These are phyloP conservation scores for Cladosporium sp. DNA, from an alignment of 2,329 filamentous ascomycete genomes.

Conservation along the genomic window DNA sequence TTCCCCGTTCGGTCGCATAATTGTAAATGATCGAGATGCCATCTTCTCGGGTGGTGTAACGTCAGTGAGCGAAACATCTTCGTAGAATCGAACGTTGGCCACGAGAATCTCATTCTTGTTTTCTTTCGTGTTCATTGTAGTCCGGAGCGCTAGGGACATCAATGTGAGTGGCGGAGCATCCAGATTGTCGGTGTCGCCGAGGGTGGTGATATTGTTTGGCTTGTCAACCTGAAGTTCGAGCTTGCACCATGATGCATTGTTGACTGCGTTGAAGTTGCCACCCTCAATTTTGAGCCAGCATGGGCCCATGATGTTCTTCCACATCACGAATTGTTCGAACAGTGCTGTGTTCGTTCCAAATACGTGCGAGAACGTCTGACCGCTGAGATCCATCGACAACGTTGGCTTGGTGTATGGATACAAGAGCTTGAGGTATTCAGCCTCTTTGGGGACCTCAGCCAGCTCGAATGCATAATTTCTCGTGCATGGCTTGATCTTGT, in stretches of 20 bases:
- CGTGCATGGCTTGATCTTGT: conserved; percentile 88
- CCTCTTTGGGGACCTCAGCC: conserved; percentile 80
- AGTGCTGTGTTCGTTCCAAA: conserved; percentile 92
- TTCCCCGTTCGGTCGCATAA: conserved; percentile 77
- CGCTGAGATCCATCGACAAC: conserved; percentile 69
- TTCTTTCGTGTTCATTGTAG: conserved; percentile 82
- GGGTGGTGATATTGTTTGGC: conserved; percentile 71
- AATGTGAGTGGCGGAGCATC: conserved; percentile 86
- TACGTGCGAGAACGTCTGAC: conserved; percentile 89
- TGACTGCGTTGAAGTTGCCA: conserved; percentile 79
- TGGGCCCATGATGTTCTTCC: conserved; percentile 98
- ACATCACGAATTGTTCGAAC: conserved; percentile 97
- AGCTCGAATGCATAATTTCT: conserved; percentile 97
- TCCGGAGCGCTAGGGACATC: conserved; percentile 93
- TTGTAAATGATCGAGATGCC: conserved; percentile 85
- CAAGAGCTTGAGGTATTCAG: conserved; percentile 90
- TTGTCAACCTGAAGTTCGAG: conserved; percentile 82
- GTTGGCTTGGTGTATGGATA: conserved; percentile 87
- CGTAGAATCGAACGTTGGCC: conserved; percentile 89
- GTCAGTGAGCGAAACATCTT: conserved; percentile 83
- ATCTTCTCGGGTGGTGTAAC: conserved; percentile 87
- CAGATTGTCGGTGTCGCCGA: conserved; percentile 76
- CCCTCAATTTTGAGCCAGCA: conserved; percentile 93
- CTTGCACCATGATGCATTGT: conserved; percentile 96
- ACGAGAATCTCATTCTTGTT: conserved; percentile 97